These are phyloP conservation scores for Podospora bellae-mahoneyi DNA, from an alignment of 495 filamentous ascomycete species.

Conservation along the genomic window DNA sequence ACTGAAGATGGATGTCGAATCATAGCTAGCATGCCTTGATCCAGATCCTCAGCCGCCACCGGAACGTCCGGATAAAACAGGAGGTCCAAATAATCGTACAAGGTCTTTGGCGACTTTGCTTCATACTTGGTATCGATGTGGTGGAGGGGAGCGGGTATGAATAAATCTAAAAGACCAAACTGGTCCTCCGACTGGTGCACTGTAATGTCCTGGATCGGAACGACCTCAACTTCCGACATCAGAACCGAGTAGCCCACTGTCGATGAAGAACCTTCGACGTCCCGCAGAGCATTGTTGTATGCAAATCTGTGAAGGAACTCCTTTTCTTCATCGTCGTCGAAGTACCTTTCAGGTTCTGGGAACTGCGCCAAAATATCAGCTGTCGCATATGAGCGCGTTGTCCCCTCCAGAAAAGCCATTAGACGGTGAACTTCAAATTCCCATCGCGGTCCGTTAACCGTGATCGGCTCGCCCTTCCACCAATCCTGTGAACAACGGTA, in stretches of 20 bases:
- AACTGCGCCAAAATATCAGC: slow-evolving; percentile 45
- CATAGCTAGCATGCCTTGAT: slow-evolving; percentile 47
- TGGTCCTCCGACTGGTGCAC: slow-evolving; percentile 17
- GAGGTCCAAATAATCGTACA: slow-evolving; percentile 73
- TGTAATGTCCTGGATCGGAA: neutral
- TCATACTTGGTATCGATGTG: neutral
- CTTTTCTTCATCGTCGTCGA: slow-evolving; percentile 25
- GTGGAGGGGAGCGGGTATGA: neutral
- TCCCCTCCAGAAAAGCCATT: slow-evolving; percentile 80
- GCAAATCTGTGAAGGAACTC: slow-evolving; percentile 23
- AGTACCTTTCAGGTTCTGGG: neutral
- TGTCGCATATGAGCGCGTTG: slow-evolving; percentile 78
- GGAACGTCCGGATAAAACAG: slow-evolving; percentile 54
- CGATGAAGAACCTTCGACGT: neutral
- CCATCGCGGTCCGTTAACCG: slow-evolving; percentile 55
- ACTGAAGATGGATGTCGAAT: slow-evolving; percentile 62
- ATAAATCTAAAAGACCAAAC: slow-evolving; percentile 42
- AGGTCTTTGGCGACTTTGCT: slow-evolving; percentile 39
- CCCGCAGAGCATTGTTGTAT: neutral
- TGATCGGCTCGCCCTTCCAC: slow-evolving; percentile 76
- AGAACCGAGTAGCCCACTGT: neutral
- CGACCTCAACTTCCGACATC: slow-evolving; percentile 18
- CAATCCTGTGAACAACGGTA: slow-evolving; percentile 73
- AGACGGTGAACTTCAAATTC: slow-evolving; percentile 66
- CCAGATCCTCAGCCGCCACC: slow-evolving; percentile 29